Evolutionary conservation across 2,329 filamentous ascomycete species (phyloP), one percentile per base, ranked within the genome.

Genomic region (Apiospora kogelbergensis): DNA sequence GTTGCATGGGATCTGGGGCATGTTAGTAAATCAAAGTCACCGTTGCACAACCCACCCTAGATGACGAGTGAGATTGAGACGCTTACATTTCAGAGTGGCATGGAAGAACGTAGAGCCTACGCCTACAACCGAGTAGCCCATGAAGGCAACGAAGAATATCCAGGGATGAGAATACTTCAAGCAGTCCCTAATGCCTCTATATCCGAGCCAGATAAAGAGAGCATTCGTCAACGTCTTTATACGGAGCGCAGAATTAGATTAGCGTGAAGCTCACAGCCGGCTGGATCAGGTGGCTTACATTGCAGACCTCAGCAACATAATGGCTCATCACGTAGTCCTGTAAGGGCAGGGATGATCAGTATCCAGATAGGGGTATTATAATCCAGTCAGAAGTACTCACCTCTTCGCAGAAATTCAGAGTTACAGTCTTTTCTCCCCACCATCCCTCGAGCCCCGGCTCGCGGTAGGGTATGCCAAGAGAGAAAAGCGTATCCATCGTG

Each of bases 331-430:
- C 92, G 88, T 94, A 82, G 74, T 84, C 82, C 81, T 84, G 66
- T 9, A 10, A 17, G 37, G 63, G 66, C 20, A 9, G 9, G 37
- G 63, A 42, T 64, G 53, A 17, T 65, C 40, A 65, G 63, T 37
- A 24, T 17, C 63, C 7, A 20, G n/a, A 42, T n/a, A 24, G 63
- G 11, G 37, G 9, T 40, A 65, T 30, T 20, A 15, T 22, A 9
- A 6, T 6, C 20, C 15, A 45, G 22, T 15, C 3, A 41, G 30
- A 37, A 30, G 20, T 37, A 24, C 17, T 26, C 78, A 90, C 90
- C 85, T 94, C 92, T 84, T 94, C 92, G 77, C 92, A 95, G 87
- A 92, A 94, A 78, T 94, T 93, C 60, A 93, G 76, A 0, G 91
- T 93, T 10, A 89, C 90, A 1, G 91, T 93, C 68, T 91, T 89